Base-by-base conservation (phyloP, 2,329 filamentous ascomycete species). In the Colletotrichum gloeosporioides region DNA sequence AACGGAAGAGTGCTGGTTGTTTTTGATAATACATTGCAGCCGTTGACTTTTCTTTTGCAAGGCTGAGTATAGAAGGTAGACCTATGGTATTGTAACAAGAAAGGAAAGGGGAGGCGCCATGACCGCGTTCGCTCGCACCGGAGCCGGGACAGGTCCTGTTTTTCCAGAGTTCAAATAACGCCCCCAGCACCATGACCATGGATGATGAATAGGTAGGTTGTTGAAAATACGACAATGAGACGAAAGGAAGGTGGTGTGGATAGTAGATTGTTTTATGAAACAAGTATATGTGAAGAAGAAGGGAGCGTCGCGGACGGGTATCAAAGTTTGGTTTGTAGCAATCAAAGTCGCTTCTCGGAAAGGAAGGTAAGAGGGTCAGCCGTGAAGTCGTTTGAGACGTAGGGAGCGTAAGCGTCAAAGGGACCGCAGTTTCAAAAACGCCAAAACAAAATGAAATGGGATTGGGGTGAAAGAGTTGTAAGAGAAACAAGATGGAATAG, bases 301-400 rank as follows among this genome's bases (percentile, higher is more conserved):
- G 57, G 65, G 71, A 77, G 75, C 63, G 75, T 75, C 67, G 65
- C 75, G 71, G 72, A 75, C 75, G 75, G 75, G 75, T 77, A 77
- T 77, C 72, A 75, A 75, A 32, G 70, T 49, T 67, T 55, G 34
- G 62, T 53, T 53, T 63, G 53, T 49, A 65, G 75, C 25, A 57
- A 49, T 69, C 55, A 62, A 63, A 53, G 29, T 27, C 53, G 66
- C 75, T 77, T 77, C 61, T 75, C 44, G 53, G 36, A 71, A 77
- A 75, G 69, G 71, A 75, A 67, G 31, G 71, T 71, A 71, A 69
- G 55, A 59, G 61, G 71, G 61, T 75, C 75, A 68, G 75, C 71
- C 75, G 75, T 77, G 22, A 75, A 71, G 75, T 77, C 66, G 71
- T 75, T 68, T 71, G 36, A 74, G 70, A 75, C 71, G 67, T 77